A percentile compares a stretch with the other conserved stretches of the same genome.
Conservation (phyloP, 768 basidiomycete species). For the Cystobasidium onofrii region DNA sequence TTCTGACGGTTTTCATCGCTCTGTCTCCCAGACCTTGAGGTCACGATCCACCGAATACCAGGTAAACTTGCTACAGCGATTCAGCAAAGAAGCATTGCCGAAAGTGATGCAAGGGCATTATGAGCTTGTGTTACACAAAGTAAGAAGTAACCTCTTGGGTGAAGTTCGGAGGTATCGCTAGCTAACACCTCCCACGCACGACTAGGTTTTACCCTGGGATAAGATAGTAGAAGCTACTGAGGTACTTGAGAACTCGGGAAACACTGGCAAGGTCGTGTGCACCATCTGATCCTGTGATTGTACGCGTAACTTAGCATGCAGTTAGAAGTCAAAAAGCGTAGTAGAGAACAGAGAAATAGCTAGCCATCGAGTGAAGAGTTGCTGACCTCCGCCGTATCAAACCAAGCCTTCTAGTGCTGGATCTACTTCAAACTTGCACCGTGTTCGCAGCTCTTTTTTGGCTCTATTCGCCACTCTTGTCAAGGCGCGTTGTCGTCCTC, state of each 20-base stretch:
- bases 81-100: constrained; percentile 18
- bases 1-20: neutral
- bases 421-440: too few species aligned
- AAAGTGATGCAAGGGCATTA: constrained; percentile 24
- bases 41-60: constrained; percentile 17
- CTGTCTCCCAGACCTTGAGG: constrained; percentile 3
- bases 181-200: too few species aligned
- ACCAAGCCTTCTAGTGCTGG: too few species aligned
- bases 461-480: neutral
- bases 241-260: constrained; percentile 1
- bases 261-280: constrained; percentile 19
- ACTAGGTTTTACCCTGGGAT: constrained; percentile 12
- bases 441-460: too few species aligned
- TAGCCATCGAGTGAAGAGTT: too few species aligned
- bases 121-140: constrained; percentile 22
- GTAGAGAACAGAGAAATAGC: too few species aligned
- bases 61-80: constrained; percentile 7
- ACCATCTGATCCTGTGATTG: constrained; percentile 3
- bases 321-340: too few species aligned
- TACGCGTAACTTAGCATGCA: neutral
- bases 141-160: neutral
- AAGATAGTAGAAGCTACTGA: constrained; percentile 18
- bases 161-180: too few species aligned
- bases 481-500: neutral
- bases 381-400: too few species aligned